Evolutionary conservation across 2,329 filamentous ascomycete species (phyloP).

Genomic region (Colletotrichum sp.): DNA sequence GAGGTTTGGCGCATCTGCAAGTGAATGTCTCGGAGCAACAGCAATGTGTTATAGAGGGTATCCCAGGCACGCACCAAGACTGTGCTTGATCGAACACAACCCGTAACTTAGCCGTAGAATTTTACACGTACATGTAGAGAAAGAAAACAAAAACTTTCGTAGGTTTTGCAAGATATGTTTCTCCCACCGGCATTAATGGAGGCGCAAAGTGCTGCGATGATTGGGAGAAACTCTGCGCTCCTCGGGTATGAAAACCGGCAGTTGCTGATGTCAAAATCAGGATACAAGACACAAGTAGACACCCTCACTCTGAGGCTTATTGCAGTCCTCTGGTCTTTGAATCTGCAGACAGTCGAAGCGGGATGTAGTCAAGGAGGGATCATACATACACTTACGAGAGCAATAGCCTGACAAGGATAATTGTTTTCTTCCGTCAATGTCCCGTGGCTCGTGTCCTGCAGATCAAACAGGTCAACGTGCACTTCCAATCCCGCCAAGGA

Average conservation of each 20-base stretch:
- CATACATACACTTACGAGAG: background rate
- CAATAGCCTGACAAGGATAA: background rate
- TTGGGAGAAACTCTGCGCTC: background rate
- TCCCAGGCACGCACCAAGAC: background rate
- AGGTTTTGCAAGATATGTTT: background rate
- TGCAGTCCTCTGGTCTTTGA: background rate
- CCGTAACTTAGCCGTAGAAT: accelerated
- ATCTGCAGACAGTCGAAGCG: background rate
- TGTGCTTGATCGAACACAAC: accelerated
- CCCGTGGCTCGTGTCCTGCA: background rate
- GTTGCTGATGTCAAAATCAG: background rate
- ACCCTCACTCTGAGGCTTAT: accelerated
- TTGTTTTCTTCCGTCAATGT: background rate
- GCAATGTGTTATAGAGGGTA: background rate
- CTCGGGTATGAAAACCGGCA: background rate
- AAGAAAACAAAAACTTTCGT: accelerated
- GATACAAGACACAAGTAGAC: background rate
- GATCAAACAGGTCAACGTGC: background rate
- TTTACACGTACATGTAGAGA: background rate
- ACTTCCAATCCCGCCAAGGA: background rate
- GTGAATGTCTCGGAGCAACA: background rate
- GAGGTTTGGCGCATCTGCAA: accelerated
- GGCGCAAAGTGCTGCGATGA: background rate
- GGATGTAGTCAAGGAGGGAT: background rate
- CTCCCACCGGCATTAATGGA: background rate